A percentile compares a stretch with the other conserved stretches of the same genome.
Evolutionary conservation across 164 flowering plant genomes (phyloP).

Genomic region (Platanus orientalis): DNA sequence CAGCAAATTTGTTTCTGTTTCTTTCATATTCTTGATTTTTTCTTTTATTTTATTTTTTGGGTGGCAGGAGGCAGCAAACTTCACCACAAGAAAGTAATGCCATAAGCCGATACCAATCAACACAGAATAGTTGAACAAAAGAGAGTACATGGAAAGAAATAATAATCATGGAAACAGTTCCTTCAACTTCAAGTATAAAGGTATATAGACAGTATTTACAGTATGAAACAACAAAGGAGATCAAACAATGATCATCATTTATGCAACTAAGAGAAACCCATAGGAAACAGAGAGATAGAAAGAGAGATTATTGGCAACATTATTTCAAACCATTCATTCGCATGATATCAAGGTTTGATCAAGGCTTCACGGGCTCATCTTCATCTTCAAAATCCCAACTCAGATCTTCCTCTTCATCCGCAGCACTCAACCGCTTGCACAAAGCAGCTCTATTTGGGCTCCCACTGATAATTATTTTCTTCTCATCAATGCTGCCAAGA

Average conservation of each 20-base stretch:
- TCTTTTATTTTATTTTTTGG: too few relatives aligned
- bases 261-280: background rate
- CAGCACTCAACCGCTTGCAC: conserved; percentile 54
- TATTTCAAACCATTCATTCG: background rate
- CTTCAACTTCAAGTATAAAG: conserved; percentile 4
- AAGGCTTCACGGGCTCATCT: conserved; percentile 50
- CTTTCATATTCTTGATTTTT: too few relatives aligned
- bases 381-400: conserved; percentile 93
- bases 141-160: background rate
- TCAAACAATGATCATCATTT: background rate
- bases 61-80: too few relatives aligned
- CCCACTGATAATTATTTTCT: conserved; percentile 25
- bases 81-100: too few relatives aligned
- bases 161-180: background rate
- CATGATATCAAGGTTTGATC: conserved; percentile 17
- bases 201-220: conserved; percentile 16
- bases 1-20: too few relatives aligned
- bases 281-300: background rate
- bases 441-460: conserved; percentile 44
- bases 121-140: too few relatives aligned
- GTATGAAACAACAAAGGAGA: conserved; percentile 5
- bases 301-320: background rate
- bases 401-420: conserved; percentile 59
- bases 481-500: conserved; percentile 56
- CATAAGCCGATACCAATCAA: too few relatives aligned